A percentile compares a stretch with the other conserved stretches of the same genome.
Conservation (phyloP, 306 rosid genomes). For the Gastrolobium bilobum region DNA sequence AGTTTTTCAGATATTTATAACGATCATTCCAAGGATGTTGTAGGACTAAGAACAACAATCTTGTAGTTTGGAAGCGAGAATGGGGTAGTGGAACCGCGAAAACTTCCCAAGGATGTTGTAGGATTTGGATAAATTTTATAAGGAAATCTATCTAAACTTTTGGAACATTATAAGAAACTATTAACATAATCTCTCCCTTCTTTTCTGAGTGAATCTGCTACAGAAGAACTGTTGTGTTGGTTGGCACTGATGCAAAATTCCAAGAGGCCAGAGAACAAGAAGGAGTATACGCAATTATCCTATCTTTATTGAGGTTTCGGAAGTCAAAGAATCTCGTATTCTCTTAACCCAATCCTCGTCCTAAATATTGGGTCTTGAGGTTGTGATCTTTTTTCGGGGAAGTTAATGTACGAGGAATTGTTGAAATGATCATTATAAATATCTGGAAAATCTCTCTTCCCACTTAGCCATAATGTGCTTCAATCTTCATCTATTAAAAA, state of each 20-base stretch:
- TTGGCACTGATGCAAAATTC: constrained; percentile 63
- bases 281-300: constrained; percentile 43
- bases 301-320: constrained; percentile 47
- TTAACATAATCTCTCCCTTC: too few species aligned
- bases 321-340: constrained; percentile 59
- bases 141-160: too few species aligned
- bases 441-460: constrained; percentile 70
- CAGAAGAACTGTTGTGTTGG: constrained; percentile 23
- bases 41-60: constrained; percentile 59
- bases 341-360: constrained; percentile 45
- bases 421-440: constrained; percentile 43
- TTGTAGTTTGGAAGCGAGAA: constrained; percentile 55
- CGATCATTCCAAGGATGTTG: too few species aligned
- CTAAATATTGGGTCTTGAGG: constrained; percentile 41
- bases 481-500: too few species aligned
- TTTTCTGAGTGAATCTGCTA: constrained; percentile 40
- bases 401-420: constrained; percentile 30
- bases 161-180: too few species aligned
- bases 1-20: too few species aligned
- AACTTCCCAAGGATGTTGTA: constrained; percentile 4
- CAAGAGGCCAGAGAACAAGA: constrained; percentile 58
- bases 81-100: constrained; percentile 28
- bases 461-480: too few species aligned
- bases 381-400: constrained; percentile 47
- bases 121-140: constrained; percentile 52